A percentile compares a stretch with the other conserved stretches of the same genome.
Evolutionary conservation across 805 yeast genomes (phyloP).

Genomic region (Monosporozyma servazzii): DNA sequence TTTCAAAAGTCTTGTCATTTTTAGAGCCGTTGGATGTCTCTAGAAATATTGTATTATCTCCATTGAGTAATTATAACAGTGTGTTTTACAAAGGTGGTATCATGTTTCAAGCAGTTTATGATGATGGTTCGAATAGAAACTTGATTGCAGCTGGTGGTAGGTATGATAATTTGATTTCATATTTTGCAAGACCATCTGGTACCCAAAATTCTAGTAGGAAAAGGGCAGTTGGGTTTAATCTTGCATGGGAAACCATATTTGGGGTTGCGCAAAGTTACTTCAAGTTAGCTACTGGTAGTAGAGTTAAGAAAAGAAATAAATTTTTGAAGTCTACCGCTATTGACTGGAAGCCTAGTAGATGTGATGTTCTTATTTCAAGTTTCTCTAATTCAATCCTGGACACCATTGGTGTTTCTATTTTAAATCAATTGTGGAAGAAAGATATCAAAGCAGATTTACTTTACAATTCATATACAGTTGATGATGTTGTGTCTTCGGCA

Average conservation of each 20-base stretch:
- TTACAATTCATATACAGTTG: slow-evolving; percentile 40
- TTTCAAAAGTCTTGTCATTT: slow-evolving; percentile 48
- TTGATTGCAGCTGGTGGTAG: slow-evolving; percentile 89
- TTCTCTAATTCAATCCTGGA: slow-evolving; percentile 47
- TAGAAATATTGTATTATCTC: slow-evolving; percentile 55
- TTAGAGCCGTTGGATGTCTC: slow-evolving; percentile 52
- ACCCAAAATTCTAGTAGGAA: slow-evolving; percentile 29
- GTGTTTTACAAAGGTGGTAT: slow-evolving; percentile 71
- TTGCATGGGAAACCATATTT: slow-evolving; percentile 63
- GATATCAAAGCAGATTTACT: slow-evolving; percentile 70
- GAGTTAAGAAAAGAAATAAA: slow-evolving; percentile 29
- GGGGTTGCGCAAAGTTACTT: slow-evolving; percentile 42
- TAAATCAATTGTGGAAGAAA: slow-evolving; percentile 62
- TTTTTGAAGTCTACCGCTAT: slow-evolving; percentile 30
- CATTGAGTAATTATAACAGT: slow-evolving; percentile 75
- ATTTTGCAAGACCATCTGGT: slow-evolving; percentile 51
- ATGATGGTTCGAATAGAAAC: slow-evolving; percentile 41
- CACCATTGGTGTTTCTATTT: slow-evolving; percentile 53
- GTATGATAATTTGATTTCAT: slow-evolving; percentile 64
- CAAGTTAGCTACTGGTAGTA: slow-evolving; percentile 29
- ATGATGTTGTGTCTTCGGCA: slow-evolving; percentile 59
- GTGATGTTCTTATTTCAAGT: slow-evolving; percentile 75
- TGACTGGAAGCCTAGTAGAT: slow-evolving; percentile 52
- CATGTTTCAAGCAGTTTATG: slow-evolving; percentile 80
- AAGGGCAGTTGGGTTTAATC: slow-evolving; percentile 77